Evolutionary conservation across 306 rosid genomes (phyloP).

Genomic region (Cucurbita moschata): DNA sequence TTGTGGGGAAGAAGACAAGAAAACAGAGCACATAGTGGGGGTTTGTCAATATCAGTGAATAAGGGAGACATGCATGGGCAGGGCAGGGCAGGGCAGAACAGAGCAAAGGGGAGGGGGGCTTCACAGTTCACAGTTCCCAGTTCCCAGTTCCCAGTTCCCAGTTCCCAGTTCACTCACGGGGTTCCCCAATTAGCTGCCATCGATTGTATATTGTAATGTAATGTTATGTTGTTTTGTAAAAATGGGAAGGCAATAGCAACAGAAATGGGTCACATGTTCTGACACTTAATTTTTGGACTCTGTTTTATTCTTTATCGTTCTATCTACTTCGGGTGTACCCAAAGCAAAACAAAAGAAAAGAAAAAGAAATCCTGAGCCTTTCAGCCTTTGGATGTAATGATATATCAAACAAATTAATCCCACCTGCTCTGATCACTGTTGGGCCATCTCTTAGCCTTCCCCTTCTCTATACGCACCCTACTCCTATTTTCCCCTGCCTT

Average conservation of each 20-base stretch:
- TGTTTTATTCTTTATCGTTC: conserved; percentile 51
- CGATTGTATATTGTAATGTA: not conserved
- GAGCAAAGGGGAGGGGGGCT: not conserved
- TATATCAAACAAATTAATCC: conserved; percentile 3
- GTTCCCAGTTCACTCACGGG: not conserved
- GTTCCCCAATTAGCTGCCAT: not conserved
- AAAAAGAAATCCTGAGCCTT: not conserved
- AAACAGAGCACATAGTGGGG: not conserved
- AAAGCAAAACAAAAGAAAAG: not conserved
- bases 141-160: too few relatives aligned
- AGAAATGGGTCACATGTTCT: conserved; percentile 43
- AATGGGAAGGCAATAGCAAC: not conserved
- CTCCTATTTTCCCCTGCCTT: not conserved
- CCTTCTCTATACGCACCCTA: not conserved
- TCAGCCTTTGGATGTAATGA: not conserved
- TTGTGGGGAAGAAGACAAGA: not conserved
- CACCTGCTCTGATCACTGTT: conserved; percentile 2
- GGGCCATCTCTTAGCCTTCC: not conserved
- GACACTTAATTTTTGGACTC: conserved; percentile 16
- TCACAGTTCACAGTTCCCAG: too few relatives aligned
- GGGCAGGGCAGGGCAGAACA: not conserved
- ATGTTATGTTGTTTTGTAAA: not conserved
- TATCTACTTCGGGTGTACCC: conserved; percentile 12
- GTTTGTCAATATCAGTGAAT: too few relatives aligned
- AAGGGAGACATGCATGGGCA: not conserved